Percentiles rank a stretch among this genome's conserved stretches.
These are phyloP conservation scores for Myxozyma geophila DNA, from an alignment of 805 yeast genomes.

Conservation along the genomic window DNA sequence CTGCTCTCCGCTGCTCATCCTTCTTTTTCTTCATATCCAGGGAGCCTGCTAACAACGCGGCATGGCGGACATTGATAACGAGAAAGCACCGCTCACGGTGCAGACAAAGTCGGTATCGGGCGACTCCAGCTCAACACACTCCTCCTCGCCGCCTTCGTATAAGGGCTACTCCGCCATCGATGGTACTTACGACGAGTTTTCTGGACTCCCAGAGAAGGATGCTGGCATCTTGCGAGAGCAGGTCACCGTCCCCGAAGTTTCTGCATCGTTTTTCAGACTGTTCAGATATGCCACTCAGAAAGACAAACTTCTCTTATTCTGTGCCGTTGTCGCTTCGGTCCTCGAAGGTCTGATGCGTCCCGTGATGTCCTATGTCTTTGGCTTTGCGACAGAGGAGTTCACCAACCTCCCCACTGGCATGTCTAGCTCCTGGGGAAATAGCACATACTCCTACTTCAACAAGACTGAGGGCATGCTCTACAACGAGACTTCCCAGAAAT, in stretches of 20 bases:
- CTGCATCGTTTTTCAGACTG: constrained; percentile 40
- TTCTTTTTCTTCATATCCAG: not conserved
- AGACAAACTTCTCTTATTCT: constrained; percentile 41
- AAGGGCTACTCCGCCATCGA: constrained; percentile 29
- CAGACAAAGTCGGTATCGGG: not conserved
- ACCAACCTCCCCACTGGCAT: constrained; percentile 32
- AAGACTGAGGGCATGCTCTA: constrained; percentile 16
- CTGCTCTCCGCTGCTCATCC: not conserved
- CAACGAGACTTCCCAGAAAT: constrained; percentile 15
- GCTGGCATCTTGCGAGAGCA: constrained; percentile 46
- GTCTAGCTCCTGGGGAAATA: constrained; percentile 6
- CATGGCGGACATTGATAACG: constrained; percentile 11
- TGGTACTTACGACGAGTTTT: constrained; percentile 36
- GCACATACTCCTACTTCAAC: constrained; percentile 8
- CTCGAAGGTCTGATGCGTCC: constrained; percentile 51
- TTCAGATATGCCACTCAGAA: constrained; percentile 45
- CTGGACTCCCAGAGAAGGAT: constrained; percentile 42
- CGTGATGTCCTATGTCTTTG: constrained; percentile 47
- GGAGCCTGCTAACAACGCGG: not conserved
- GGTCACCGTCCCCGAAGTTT: constrained; percentile 37
- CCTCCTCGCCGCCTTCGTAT: not conserved
- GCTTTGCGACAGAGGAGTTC: constrained; percentile 48
- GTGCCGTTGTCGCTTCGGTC: constrained; percentile 45
- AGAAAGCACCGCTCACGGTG: constrained; percentile 16
- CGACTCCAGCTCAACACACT: constrained; percentile 4